Percentiles rank a stretch among this genome's conserved stretches.
Evolutionary conservation across 768 basidiomycete species (phyloP).

Genomic region (Gymnopilus junonius): DNA sequence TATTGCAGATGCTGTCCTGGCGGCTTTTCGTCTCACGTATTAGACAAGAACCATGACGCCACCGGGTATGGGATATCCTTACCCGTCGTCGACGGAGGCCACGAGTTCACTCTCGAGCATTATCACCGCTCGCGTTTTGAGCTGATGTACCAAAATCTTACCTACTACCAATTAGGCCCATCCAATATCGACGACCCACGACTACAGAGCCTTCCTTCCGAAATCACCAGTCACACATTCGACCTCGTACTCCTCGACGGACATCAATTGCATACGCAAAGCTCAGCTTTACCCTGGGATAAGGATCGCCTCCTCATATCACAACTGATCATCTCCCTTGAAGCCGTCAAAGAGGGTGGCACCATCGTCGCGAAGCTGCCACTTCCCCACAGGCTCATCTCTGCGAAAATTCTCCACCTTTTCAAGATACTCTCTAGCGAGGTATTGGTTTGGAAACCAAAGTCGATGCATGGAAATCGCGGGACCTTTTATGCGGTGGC

Average conservation of each 20-base stretch:
- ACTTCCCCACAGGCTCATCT: conserved; percentile 2
- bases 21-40: conserved; percentile 11
- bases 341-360: conserved; percentile 3
- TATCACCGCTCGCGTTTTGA: background rate
- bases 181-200: background rate
- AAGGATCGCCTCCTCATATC: conserved; percentile 8
- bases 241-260: conserved; percentile 7
- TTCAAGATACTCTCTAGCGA: background rate
- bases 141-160: conserved; percentile 1
- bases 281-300: conserved; percentile 5
- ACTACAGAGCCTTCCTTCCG: background rate
- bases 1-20: conserved; percentile 9
- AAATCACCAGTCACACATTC: background rate
- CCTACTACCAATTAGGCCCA: background rate
- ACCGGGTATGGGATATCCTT: conserved; percentile 6
- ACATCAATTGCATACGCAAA: conserved; percentile 8
- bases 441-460: background rate
- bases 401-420: conserved; percentile 3
- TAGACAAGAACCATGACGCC: background rate
- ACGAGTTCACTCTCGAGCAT: conserved; percentile 1
- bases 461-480: conserved; percentile 2
- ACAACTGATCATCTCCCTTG: conserved; percentile 8
- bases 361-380: conserved; percentile 9
- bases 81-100: conserved; percentile 9
- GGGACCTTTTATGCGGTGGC: conserved; percentile 11